Base-by-base conservation (phyloP, 139 green algal species). In the Limnomonas spitsbergensis region DNA sequence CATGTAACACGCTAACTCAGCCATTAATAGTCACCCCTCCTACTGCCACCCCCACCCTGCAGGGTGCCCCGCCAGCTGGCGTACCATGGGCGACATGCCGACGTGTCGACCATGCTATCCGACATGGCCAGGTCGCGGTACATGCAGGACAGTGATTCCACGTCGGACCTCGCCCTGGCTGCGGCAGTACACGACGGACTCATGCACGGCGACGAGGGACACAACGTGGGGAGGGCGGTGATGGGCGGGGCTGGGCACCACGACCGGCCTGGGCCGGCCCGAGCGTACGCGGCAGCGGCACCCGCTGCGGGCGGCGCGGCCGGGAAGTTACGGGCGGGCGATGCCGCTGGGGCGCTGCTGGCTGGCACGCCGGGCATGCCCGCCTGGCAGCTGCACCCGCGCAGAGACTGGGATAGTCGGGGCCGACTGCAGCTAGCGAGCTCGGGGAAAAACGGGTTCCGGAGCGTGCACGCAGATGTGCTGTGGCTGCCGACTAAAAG, bases 61-160 rank as follows among this genome's bases (percentile, higher is more conserved):
- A 67, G 77, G 0, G 81, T 85, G 71, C 81, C 81, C 2, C 72
- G 81, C 29, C 66, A 78, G 24, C 52, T 82, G 34, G 80, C 80
- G 2, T 81, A 85, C 68, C 39, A 67, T 32, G 36, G 67, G 7
- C 75, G 68, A 20, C 69, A 81, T 14, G 24, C 69, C 2, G 78
- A 82, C 31, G 74, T 70, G 53, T 54, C 78, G 4, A 37, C 73
- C 42, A 73, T 82, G 56, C 32, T 73, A 4, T 1, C 38, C 4
- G 4, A 47, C 3, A 56, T 76, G 69, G 69, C 69, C 27, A 6
- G 39, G 20, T 6, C 14, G 9, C 34, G 68, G 68, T 74, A 53
- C 35, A 20, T 70, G 24, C n/a, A 7, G 29, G 56, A 70, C 29
- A 20, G 14, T 29, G 47, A 61, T 20, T 14, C 4, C 29, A 32